Evolutionary conservation across 2,329 filamentous ascomycete species (phyloP).

Genomic region (Ceratocystiopsis minuta): DNA sequence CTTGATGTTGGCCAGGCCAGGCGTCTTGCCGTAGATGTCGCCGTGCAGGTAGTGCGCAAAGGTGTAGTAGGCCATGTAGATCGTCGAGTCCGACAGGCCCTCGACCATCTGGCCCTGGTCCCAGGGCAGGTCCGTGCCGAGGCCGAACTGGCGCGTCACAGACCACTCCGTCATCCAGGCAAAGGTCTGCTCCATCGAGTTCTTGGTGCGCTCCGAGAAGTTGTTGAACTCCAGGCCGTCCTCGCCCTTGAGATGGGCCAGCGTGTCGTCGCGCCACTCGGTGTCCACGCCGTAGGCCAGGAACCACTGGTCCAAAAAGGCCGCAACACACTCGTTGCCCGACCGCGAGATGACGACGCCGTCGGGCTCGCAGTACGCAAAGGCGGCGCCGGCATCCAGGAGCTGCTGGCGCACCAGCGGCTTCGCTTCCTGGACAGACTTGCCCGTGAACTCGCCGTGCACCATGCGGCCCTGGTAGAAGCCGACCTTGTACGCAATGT

Average conservation of each 20-base stretch:
- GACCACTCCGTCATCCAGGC: slow-evolving; percentile 95
- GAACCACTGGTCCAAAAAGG: slow-evolving; percentile 94
- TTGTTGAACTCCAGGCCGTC: slow-evolving; percentile 49
- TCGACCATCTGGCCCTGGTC: slow-evolving; percentile 82
- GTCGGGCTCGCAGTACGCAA: slow-evolving; percentile 87
- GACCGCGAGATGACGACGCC: slow-evolving; percentile 75
- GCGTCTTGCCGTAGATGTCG: slow-evolving; percentile 60
- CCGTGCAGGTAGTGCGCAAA: slow-evolving; percentile 51
- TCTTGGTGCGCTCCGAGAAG: slow-evolving; percentile 58
- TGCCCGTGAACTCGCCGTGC: slow-evolving; percentile 71
- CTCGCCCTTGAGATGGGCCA: slow-evolving; percentile 44
- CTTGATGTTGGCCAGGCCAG: slow-evolving; percentile 47
- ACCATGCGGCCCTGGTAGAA: slow-evolving; percentile 91
- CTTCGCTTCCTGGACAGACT: slow-evolving; percentile 70
- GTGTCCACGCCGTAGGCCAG: slow-evolving; percentile 66
- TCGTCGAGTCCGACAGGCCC: slow-evolving; percentile 69
- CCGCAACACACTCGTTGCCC: slow-evolving; percentile 51
- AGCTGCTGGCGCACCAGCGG: slow-evolving; percentile 63
- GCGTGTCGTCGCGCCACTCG: slow-evolving; percentile 60
- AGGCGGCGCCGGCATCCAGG: slow-evolving; percentile 60
- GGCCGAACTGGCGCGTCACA: slow-evolving; percentile 75
- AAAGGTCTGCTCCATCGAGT: slow-evolving; percentile 69
- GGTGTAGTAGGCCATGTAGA: slow-evolving; percentile 77
- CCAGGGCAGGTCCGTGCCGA: slow-evolving; percentile 91
- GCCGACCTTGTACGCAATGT: slow-evolving; percentile 89